phyloP scores from a whole-genome alignment of 345 rosid genomes.

The Melastoma malabathricum region DNA sequence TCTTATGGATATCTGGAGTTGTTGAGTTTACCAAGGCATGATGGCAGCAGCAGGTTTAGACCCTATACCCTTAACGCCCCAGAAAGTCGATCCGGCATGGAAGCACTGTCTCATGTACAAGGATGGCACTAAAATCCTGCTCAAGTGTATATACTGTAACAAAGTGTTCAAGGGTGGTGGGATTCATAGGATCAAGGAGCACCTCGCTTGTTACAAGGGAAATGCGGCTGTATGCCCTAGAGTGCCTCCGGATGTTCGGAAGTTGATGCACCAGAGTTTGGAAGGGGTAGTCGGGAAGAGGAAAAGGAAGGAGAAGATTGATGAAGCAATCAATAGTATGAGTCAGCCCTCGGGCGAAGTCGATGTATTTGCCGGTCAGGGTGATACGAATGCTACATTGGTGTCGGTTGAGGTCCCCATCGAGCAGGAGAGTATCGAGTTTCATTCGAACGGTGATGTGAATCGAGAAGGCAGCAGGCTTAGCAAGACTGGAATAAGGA shows the following conservation, averaged over 20 bases:
- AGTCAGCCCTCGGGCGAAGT: slow-evolving; percentile 25
- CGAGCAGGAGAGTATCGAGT: slow-evolving; percentile 9
- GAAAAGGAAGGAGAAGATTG: slow-evolving; percentile 56
- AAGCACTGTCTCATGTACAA: slow-evolving; percentile 73
- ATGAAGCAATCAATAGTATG: slow-evolving; percentile 31
- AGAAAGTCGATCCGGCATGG: slow-evolving; percentile 94
- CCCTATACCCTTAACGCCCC: slow-evolving; percentile 50
- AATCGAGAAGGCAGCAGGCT: slow-evolving; percentile 19
- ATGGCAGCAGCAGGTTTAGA: slow-evolving; percentile 37
- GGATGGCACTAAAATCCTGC: slow-evolving; percentile 58
- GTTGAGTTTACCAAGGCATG: slow-evolving; percentile 12
- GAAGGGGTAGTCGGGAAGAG: slow-evolving; percentile 57
- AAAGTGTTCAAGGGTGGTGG: slow-evolving; percentile 93
- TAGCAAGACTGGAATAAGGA: slow-evolving; percentile 26
- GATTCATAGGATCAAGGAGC: slow-evolving; percentile 88
- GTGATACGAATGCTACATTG: slow-evolving; percentile 21
- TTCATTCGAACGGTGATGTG: slow-evolving; percentile 14
- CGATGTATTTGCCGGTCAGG: slow-evolving; percentile 15
- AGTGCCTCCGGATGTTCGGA: slow-evolving; percentile 54
- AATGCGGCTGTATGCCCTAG: slow-evolving; percentile 63
- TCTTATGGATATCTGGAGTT: not conserved
- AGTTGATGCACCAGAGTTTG: slow-evolving; percentile 46
- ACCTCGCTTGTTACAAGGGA: slow-evolving; percentile 83
- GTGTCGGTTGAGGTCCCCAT: slow-evolving; percentile 7
- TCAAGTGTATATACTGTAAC: slow-evolving; percentile 65